phyloP scores from a whole-genome alignment of 78 protist species.

The Chrysochromulina tobinii region DNA sequence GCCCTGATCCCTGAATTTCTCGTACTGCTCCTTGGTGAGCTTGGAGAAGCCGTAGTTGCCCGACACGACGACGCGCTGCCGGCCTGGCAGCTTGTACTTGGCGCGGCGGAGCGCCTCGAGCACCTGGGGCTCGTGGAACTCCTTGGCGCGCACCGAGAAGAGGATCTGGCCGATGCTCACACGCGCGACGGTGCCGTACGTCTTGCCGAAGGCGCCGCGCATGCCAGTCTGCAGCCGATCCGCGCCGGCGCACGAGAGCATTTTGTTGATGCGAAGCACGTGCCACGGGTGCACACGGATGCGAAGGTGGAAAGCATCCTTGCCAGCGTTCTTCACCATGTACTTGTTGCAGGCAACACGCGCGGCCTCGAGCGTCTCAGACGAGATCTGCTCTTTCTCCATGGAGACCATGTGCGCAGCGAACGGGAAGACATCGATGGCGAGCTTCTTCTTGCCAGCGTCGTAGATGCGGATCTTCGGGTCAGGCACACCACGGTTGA shows the following conservation, averaged over 20 bases:
- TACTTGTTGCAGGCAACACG: conserved; percentile 99
- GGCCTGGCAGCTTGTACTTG: conserved; percentile 99
- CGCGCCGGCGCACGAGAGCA: conserved; percentile 99
- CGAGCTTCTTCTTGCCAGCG: conserved; percentile 95
- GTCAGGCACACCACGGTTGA: conserved; percentile 99
- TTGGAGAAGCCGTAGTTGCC: conserved; percentile 98
- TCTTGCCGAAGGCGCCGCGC: conserved; percentile 99
- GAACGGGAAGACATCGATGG: conserved; percentile 96
- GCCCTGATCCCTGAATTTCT: conserved; percentile 59
- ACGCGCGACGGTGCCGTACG: conserved; percentile 97
- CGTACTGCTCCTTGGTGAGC: conserved; percentile 80
- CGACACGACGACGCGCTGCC: conserved; percentile 92
- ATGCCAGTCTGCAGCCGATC: conserved; percentile 99
- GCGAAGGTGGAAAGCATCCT: conserved; percentile 98
- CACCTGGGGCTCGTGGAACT: conserved; percentile 64
- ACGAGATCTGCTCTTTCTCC: conserved; percentile 97
- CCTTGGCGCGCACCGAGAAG: conserved; percentile 94
- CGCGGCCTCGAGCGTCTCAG: conserved; percentile 99
- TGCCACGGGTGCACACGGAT: conserved; percentile 99
- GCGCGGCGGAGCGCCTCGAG: conserved; percentile 98
- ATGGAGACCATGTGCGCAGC: conserved; percentile 95
- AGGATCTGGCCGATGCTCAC: conserved; percentile 97
- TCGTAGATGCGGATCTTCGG: conserved; percentile 95
- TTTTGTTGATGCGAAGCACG: conserved; percentile 99
- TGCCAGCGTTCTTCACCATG: conserved; percentile 87